These are phyloP conservation scores for Fusarium incarnatum DNA, from an alignment of 2,329 filamentous ascomycete genomes.

Conservation along the genomic window DNA sequence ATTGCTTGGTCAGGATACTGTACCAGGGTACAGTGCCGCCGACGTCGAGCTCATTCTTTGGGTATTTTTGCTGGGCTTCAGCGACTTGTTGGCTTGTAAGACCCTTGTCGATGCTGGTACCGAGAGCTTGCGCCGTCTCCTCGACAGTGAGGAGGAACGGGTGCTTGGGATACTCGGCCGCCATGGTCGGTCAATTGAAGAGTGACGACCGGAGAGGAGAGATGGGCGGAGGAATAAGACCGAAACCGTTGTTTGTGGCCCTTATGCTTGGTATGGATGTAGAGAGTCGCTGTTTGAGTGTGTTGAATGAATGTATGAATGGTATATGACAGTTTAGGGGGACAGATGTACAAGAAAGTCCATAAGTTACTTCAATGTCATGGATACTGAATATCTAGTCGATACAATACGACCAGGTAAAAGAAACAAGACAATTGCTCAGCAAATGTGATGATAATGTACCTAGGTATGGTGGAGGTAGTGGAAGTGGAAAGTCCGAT, in stretches of 20 bases:
- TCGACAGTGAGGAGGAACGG: slow-evolving; percentile 71
- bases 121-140: slow-evolving; percentile 71
- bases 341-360: slow-evolving; percentile 1
- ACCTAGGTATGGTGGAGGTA: neutral
- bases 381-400: slow-evolving; percentile 1
- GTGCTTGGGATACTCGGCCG: slow-evolving; percentile 64
- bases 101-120: slow-evolving; percentile 74
- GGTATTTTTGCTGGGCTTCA: slow-evolving; percentile 69
- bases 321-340: neutral
- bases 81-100: slow-evolving; percentile 70
- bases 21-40: slow-evolving; percentile 75
- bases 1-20: slow-evolving; percentile 78
- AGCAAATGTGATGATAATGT: neutral
- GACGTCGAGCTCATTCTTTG: slow-evolving; percentile 77
- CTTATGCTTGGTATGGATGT: slow-evolving; percentile 5
- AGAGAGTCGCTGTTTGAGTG: neutral
- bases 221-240: neutral
- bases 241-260: slow-evolving; percentile 10
- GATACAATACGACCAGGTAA: neutral
- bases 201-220: slow-evolving; percentile 11
- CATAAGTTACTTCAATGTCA: slow-evolving; percentile 36
- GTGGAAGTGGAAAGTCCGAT: neutral
- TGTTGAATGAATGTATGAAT: slow-evolving; percentile 1
- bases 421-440: neutral
- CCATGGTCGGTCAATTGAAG: slow-evolving; percentile 50